phyloP scores from a whole-genome alignment of 2,329 filamentous ascomycete genomes.

The Colletotrichum siamense region DNA sequence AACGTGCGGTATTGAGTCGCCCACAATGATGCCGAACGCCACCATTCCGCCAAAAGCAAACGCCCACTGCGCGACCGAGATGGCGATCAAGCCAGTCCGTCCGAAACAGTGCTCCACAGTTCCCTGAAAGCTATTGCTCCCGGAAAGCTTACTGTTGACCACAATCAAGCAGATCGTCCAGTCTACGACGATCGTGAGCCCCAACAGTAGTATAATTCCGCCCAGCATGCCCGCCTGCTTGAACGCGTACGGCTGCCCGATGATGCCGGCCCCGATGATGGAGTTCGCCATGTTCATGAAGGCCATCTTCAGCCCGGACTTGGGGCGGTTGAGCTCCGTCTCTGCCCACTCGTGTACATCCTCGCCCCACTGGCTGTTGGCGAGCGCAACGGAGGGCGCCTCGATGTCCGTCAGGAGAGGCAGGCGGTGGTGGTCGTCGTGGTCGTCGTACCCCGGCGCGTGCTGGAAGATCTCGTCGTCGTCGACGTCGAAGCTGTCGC shows the following conservation, averaged over 20 bases:
- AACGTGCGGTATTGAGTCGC: conserved; percentile 94
- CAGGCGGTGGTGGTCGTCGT: conserved; percentile 51
- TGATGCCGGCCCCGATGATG: conserved; percentile 83
- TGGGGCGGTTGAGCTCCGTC: conserved; percentile 69
- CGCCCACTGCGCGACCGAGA: conserved; percentile 90
- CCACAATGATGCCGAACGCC: conserved; percentile 96
- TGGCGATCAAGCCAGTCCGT: conserved; percentile 84
- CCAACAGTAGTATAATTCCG: conserved; percentile 78
- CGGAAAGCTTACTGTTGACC: conserved; percentile 95
- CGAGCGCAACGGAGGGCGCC: conserved; percentile 77
- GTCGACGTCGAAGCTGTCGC: conserved; percentile 24
- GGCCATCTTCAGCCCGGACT: conserved; percentile 83
- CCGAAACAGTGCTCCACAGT: conserved; percentile 98
- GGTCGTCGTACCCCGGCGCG: conserved; percentile 5
- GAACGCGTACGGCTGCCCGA: conserved; percentile 94
- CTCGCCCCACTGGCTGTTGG: conserved; percentile 54
- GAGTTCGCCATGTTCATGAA: conserved; percentile 99
- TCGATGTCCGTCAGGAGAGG: conserved; percentile 85
- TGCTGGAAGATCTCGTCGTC: conserved; percentile 21
- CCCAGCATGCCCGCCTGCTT: conserved; percentile 86
- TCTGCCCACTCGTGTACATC: conserved; percentile 56
- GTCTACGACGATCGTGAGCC: conserved; percentile 84
- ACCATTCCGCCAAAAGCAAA: conserved; percentile 99
- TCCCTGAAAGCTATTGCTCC: conserved; percentile 91
- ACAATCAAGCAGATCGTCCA: conserved; percentile 99